Evolutionary conservation across 1,284 basidiomycete genomes (phyloP).

Genomic region (Golubevia pallescens): DNA sequence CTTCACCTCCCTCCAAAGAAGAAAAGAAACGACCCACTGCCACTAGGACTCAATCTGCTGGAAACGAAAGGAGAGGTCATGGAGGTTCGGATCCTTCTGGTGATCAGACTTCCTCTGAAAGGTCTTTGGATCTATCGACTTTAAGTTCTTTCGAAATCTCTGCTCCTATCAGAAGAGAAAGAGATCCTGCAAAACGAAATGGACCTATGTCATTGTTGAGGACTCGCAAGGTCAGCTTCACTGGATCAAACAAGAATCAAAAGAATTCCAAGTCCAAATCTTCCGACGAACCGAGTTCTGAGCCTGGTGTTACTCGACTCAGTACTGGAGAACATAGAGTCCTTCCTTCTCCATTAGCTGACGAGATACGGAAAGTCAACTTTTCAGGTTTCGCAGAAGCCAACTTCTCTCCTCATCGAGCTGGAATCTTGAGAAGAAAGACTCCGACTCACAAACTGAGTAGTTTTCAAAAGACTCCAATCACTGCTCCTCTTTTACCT

Average conservation of each 20-base stretch:
- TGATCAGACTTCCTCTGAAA: neutral
- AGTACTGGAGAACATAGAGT: slow-evolving; percentile 11
- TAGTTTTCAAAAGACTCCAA: slow-evolving; percentile 67
- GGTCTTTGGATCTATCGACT: neutral
- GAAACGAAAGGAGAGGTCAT: neutral
- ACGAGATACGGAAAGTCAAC: neutral
- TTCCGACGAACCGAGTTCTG: too few species aligned
- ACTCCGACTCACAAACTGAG: slow-evolving; percentile 6
- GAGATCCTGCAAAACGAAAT: neutral
- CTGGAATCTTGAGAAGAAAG: slow-evolving; percentile 9
- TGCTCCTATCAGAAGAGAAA: neutral
- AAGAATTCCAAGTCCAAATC: too few species aligned
- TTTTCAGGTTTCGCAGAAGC: neutral
- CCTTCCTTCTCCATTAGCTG: slow-evolving; percentile 3
- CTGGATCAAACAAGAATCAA: too few species aligned
- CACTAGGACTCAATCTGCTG: neutral
- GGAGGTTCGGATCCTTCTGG: neutral
- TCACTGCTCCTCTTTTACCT: slow-evolving; percentile 76
- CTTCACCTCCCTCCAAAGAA: neutral
- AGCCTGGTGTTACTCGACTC: neutral
- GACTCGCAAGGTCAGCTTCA: too few species aligned
- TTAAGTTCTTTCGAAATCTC: neutral
- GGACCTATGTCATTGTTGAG: too few species aligned
- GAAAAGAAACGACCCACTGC: neutral
- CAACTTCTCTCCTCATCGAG: slow-evolving; percentile 12